Evolutionary conservation across 495 filamentous ascomycete species (phyloP), one percentile per base, ranked within the genome.

Genomic region (Bryoglossum gracile): DNA sequence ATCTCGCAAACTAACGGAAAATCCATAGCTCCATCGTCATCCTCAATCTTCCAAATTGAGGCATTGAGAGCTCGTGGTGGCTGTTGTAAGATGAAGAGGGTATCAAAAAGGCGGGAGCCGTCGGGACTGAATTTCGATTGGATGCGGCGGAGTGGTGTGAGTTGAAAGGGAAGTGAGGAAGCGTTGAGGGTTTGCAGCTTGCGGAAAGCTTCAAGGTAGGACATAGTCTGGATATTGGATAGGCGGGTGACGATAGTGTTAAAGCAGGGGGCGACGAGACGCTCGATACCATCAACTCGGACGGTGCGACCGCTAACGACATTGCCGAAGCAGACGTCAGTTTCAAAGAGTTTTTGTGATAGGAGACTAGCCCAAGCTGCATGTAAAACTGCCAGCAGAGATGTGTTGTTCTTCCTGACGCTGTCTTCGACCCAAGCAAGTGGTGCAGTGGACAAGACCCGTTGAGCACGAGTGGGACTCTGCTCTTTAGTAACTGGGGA

Each of bases 191-290:
- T 57, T 24, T 87, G 80, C 5, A 86, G 68, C 1, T 60, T 58
- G 24, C 68, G 70, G 49, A 72, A 55, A 23, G 58, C 54, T 46
- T 57, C 58, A 5, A 57, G 34, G 28, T 57, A 57, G 3, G 51
- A 47, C n/a, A 55, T 19, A 4, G 48, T 57, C 14, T 58, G 48
- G 9, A 48, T 47, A 21, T 56, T 40, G 60, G 62, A 51, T 71
- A 84, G 62, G 16, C 89, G 74, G n/a, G 88, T 65, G 1, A 90
- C 88, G 17, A 95, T 69, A 0, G 90, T 95, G 51, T 91, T 94
- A 66, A 95, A 92, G 59, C 87, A 88, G 1, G 90, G 90, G 1
- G 84, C 82, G 17, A 94, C 76, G 8, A 95, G 78, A 4, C 78
- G 70, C 10, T 87, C 76, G 22, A 91, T 71, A 3, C 73, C 71